A percentile compares a stretch with the other conserved stretches of the same genome.
Evolutionary conservation across 2,329 filamentous ascomycete genomes (phyloP).

Genomic region (Myrmaecium sp.): DNA sequence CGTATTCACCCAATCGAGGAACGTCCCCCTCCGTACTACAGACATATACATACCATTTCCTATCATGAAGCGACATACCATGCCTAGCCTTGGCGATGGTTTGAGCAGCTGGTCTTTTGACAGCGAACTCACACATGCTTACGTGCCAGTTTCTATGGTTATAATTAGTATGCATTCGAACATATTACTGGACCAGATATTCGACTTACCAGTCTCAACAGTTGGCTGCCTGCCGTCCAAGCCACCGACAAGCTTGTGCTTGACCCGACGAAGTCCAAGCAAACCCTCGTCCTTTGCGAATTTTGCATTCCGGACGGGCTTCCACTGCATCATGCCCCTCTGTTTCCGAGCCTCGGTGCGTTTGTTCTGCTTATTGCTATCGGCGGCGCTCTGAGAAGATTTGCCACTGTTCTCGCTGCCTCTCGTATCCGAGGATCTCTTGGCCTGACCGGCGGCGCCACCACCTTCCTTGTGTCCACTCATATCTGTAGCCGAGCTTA

Average conservation of each 20-base stretch:
- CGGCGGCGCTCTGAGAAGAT: constrained; percentile 14
- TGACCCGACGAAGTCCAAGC: constrained; percentile 58
- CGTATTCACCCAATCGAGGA: no score
- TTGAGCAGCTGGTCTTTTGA: no score
- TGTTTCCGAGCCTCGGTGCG: constrained; percentile 67
- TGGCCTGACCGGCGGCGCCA: constrained; percentile 6
- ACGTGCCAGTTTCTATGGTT: constrained; percentile 5
- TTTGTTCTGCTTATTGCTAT: constrained; percentile 50
- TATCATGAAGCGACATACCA: no score
- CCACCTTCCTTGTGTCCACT: constrained; percentile 9
- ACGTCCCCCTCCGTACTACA: no score
- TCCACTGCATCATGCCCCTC: constrained; percentile 88
- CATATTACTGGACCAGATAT: not conserved
- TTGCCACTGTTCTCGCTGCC: constrained; percentile 3
- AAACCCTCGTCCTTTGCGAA: constrained; percentile 82
- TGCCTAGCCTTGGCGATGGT: no score
- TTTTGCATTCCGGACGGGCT: constrained; percentile 64
- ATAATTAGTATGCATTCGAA: not conserved
- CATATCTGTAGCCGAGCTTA: constrained; percentile 12
- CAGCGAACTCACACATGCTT: no score
- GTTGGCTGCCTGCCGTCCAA: constrained; percentile 72
- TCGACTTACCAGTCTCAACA: constrained; percentile 49
- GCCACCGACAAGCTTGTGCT: constrained; percentile 52
- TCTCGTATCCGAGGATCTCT: constrained; percentile 11
- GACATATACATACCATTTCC: no score